These are phyloP conservation scores for Avicennia marina DNA, from an alignment of 257 asterid species.

Conservation along the genomic window DNA sequence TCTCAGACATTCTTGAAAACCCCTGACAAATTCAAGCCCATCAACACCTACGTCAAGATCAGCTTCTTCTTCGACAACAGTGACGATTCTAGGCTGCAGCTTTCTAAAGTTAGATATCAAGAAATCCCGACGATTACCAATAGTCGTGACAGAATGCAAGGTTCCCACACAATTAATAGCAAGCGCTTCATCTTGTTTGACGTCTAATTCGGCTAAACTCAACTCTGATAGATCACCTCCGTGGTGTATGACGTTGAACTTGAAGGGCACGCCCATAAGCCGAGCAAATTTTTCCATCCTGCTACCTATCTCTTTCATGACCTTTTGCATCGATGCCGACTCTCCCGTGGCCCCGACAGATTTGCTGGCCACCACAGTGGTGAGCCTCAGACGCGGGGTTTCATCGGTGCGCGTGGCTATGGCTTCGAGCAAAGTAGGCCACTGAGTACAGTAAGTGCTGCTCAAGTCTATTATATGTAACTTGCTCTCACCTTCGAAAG, in stretches of 20 bases:
- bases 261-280: neutral
- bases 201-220: neutral
- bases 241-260: neutral
- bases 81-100: neutral
- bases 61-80: neutral
- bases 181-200: neutral
- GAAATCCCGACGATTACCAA: neutral
- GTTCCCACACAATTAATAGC: neutral
- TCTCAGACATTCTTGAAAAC: conserved; percentile 67
- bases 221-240: neutral
- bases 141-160: neutral
- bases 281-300: neutral
- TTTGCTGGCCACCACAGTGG: conserved; percentile 52
- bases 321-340: neutral
- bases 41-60: conserved; percentile 52
- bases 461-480: conserved; percentile 74
- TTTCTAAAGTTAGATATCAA: too few relatives aligned
- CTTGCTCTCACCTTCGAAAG: conserved; percentile 67
- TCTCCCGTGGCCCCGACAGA: conserved; percentile 11
- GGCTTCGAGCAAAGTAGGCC: conserved; percentile 94
- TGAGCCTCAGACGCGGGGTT: conserved; percentile 74
- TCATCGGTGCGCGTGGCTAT: conserved; percentile 82
- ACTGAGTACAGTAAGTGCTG: conserved; percentile 89
- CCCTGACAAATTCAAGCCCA: conserved; percentile 49
- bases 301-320: neutral